Evolutionary conservation across 2,329 filamentous ascomycete species (phyloP).

Genomic region (Arthrobotrys sinensis): DNA sequence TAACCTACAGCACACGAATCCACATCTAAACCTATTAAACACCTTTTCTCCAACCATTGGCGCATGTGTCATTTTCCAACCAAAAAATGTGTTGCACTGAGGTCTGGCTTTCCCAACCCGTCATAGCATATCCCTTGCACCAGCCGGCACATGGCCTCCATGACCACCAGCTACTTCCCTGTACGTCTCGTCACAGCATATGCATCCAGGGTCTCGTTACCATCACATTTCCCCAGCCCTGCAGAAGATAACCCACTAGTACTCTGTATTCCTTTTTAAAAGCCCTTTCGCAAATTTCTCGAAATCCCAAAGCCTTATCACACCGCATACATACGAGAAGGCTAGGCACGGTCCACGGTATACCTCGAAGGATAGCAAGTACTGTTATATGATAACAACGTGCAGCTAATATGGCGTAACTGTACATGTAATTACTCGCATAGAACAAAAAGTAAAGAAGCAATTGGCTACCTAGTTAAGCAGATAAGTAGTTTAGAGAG

Average conservation of each 20-base stretch:
- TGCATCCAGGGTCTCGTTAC: constrained; percentile 13
- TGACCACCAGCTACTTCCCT: not conserved
- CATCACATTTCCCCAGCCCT: constrained; percentile 10
- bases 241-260: not conserved
- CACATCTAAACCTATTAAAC: too few species aligned
- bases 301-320: constrained; percentile 7
- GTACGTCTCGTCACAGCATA: not conserved
- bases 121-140: not conserved
- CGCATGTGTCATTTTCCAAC: too few species aligned
- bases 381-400: not conserved
- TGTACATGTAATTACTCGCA: constrained; percentile 13
- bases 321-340: not conserved
- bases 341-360: not conserved
- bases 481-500: not conserved
- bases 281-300: not conserved
- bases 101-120: too few species aligned
- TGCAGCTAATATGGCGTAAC: constrained; percentile 17
- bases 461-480: not conserved
- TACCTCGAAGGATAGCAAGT: not conserved
- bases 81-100: too few species aligned
- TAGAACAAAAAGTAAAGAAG: not conserved
- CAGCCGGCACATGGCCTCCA: not conserved
- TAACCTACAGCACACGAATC: too few species aligned
- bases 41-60: too few species aligned
- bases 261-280: too few species aligned